A percentile compares a stretch with the other conserved stretches of the same genome.
These are phyloP conservation scores for Diospyros lotus DNA, from an alignment of 148 eudicot species.

Conservation along the genomic window DNA sequence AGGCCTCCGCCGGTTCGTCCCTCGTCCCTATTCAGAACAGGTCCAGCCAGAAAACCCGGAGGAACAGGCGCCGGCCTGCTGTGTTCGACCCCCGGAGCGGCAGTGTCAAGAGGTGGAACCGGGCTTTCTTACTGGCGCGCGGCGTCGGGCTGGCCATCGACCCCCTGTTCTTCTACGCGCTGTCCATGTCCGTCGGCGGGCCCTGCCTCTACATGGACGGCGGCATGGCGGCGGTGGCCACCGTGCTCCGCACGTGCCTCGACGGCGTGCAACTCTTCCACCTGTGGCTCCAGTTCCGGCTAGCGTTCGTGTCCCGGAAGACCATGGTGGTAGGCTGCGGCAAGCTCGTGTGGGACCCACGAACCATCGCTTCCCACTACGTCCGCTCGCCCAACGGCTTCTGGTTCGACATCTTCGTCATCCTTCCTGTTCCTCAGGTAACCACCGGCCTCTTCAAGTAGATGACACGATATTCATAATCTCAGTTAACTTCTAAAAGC, in stretches of 20 bases:
- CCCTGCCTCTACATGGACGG: slow-evolving; percentile 72
- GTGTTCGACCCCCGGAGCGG: slow-evolving; percentile 72
- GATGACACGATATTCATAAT: no score
- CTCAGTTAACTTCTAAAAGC: no score
- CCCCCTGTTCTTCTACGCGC: slow-evolving; percentile 77
- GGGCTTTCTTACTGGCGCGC: slow-evolving; percentile 62
- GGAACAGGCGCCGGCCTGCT: neutral
- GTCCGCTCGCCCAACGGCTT: slow-evolving; percentile 47
- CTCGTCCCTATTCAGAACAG: slow-evolving; percentile 45
- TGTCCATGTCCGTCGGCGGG: slow-evolving; percentile 44
- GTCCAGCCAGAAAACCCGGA: neutral
- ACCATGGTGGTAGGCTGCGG: slow-evolving; percentile 69
- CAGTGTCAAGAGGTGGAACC: slow-evolving; percentile 61
- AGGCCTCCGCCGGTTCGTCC: slow-evolving; percentile 79
- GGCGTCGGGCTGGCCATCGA: slow-evolving; percentile 70
- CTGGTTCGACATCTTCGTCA: slow-evolving; percentile 66
- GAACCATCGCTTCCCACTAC: slow-evolving; percentile 46
- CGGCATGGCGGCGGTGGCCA: slow-evolving; percentile 45
- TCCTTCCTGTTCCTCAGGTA: slow-evolving; percentile 75
- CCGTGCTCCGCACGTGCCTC: slow-evolving; percentile 51
- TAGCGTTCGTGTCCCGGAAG: slow-evolving; percentile 69
- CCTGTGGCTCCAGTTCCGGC: slow-evolving; percentile 54
- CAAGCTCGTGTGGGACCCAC: slow-evolving; percentile 70
- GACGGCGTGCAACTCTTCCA: slow-evolving; percentile 58
- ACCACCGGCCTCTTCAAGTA: neutral